Percentiles rank a stretch among this genome's conserved stretches.
phyloP scores from a whole-genome alignment of 148 eudicot species.

The Bassia scoparia region DNA sequence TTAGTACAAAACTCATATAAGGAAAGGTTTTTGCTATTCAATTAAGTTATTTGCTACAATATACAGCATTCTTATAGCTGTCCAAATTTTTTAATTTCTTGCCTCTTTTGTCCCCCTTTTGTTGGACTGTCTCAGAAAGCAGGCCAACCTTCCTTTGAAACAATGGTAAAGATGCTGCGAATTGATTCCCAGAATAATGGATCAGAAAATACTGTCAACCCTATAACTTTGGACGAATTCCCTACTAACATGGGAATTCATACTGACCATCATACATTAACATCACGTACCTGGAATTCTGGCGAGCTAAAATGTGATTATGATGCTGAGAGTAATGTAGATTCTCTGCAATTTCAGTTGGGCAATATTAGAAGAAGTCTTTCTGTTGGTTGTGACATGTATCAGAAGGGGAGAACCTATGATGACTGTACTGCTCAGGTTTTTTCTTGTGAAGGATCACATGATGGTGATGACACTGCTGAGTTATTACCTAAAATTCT shows the following conservation, averaged over 20 bases:
- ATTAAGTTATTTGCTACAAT: not conserved
- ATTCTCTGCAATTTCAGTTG: slow-evolving; percentile 20
- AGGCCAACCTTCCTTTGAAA: slow-evolving; percentile 49
- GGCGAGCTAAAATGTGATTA: slow-evolving; percentile 45
- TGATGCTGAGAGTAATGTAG: slow-evolving; percentile 34
- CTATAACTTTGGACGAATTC: slow-evolving; percentile 13
- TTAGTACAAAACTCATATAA: slow-evolving; percentile 26
- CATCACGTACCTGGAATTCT: slow-evolving; percentile 46
- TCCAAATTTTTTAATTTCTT: not conserved
- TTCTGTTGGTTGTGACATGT: slow-evolving; percentile 68
- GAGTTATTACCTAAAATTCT: slow-evolving; percentile 23
- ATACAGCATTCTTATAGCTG: not conserved
- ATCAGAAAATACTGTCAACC: slow-evolving; percentile 18
- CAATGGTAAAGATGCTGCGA: slow-evolving; percentile 64
- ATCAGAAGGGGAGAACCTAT: slow-evolving; percentile 36
- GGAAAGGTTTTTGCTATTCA: slow-evolving; percentile 4
- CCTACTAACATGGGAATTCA: slow-evolving; percentile 9
- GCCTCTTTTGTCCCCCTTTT: not conserved
- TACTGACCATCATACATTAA: slow-evolving; percentile 25
- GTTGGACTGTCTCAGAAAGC: slow-evolving; percentile 47
- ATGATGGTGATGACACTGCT: slow-evolving; percentile 22
- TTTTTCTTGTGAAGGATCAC: slow-evolving; percentile 44
- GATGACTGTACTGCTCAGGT: slow-evolving; percentile 46
- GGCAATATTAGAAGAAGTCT: slow-evolving; percentile 47
- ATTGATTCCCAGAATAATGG: slow-evolving; percentile 37